phyloP scores from a whole-genome alignment of 768 basidiomycete species.

The Suillus ampliporus region DNA sequence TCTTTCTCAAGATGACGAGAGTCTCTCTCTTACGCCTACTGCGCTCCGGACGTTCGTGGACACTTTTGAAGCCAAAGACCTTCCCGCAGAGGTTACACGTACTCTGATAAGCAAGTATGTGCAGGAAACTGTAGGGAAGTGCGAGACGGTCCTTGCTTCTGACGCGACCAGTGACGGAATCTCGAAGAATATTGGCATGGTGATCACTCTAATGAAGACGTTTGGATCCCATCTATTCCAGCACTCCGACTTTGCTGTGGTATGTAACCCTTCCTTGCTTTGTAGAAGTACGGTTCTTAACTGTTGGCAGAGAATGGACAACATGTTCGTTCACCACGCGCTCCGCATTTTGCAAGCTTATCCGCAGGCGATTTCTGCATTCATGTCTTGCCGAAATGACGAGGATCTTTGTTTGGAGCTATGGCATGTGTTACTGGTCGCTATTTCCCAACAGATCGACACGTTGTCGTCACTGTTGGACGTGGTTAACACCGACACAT shows the following conservation, averaged over 20 bases:
- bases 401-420: constrained; percentile 38
- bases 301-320: constrained; percentile 53
- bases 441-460: constrained; percentile 43
- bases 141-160: constrained; percentile 32
- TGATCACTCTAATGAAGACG: constrained; percentile 53
- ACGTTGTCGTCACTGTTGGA: constrained; percentile 45
- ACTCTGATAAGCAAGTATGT: constrained; percentile 22
- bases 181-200: constrained; percentile 24
- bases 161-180: constrained; percentile 9
- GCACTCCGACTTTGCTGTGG: constrained; percentile 48
- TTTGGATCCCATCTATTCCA: constrained; percentile 59
- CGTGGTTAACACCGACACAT: constrained; percentile 40
- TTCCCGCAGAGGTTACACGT: constrained; percentile 43
- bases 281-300: not conserved
- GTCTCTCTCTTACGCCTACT: constrained; percentile 7
- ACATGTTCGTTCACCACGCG: constrained; percentile 44
- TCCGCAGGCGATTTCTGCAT: constrained; percentile 25
- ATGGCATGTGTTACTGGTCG: constrained; percentile 56
- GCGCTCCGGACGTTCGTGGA: constrained; percentile 4
- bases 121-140: constrained; percentile 32
- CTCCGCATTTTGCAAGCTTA: constrained; percentile 46
- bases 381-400: constrained; percentile 38
- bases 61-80: constrained; percentile 37
- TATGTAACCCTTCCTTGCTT: constrained; percentile 34
- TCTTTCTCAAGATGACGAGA: constrained; percentile 6